These are phyloP conservation scores for Iris macrosiphon DNA, from an alignment of 106 monocot species.

Conservation along the genomic window DNA sequence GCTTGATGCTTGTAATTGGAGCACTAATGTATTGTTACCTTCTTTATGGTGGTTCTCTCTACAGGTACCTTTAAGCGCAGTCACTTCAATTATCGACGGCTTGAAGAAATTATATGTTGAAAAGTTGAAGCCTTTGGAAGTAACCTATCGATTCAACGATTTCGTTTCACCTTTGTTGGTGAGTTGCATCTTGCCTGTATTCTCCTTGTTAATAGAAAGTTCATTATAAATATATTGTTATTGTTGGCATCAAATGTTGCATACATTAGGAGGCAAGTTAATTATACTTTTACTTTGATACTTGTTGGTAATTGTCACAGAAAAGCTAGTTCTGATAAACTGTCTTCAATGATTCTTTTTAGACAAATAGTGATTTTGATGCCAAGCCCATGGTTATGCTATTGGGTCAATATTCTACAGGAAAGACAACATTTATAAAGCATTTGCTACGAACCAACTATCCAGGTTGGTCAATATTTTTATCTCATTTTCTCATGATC, in stretches of 20 bases:
- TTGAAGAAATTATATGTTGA: constrained; percentile 88
- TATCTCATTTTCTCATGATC: background rate
- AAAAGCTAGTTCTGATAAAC: too few relatives aligned
- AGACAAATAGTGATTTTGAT: constrained; percentile 95
- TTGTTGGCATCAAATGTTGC: too few relatives aligned
- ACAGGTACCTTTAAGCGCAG: constrained; percentile 73
- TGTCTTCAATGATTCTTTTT: too few relatives aligned
- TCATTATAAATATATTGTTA: too few relatives aligned
- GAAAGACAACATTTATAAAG: constrained; percentile 96
- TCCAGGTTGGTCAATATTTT: constrained; percentile 54
- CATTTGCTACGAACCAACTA: constrained; percentile 59
- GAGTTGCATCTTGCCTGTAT: constrained; percentile 4
- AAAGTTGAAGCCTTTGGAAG: constrained; percentile 92
- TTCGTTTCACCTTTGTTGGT: constrained; percentile 93
- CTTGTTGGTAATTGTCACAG: too few relatives aligned
- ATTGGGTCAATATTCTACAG: constrained; percentile 94
- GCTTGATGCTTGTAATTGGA: background rate
- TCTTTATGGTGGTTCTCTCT: background rate
- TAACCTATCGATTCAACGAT: constrained; percentile 77
- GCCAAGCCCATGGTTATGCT: constrained; percentile 96
- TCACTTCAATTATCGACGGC: constrained; percentile 92
- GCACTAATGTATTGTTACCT: background rate
- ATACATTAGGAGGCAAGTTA: too few relatives aligned
- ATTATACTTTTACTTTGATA: too few relatives aligned
- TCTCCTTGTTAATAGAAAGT: too few relatives aligned